Evolutionary conservation across 225 moss, liverwort and hornwort genomes (phyloP).

Genomic region (Ulota crispa): DNA sequence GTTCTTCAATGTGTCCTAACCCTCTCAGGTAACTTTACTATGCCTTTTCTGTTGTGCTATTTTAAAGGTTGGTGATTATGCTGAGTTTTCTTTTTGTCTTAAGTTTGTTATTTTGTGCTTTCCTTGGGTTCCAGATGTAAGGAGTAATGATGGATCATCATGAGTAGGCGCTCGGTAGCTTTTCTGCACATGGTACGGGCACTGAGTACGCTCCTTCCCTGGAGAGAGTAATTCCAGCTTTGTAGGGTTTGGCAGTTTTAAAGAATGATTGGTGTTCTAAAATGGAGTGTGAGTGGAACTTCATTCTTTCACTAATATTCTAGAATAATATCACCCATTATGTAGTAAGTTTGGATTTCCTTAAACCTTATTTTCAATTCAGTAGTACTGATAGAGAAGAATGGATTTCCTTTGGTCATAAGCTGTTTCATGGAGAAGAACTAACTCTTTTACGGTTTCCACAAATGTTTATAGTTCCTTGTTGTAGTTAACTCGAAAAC

Average conservation of each 20-base stretch:
- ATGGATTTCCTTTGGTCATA: neutral
- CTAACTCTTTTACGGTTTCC: neutral
- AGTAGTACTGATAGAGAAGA: neutral
- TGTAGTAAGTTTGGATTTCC: neutral
- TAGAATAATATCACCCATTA: neutral
- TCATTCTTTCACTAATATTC: neutral
- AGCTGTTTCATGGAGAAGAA: neutral
- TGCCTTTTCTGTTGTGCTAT: conserved; percentile 16
- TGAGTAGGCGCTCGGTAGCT: conserved; percentile 22
- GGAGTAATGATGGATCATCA: conserved; percentile 27
- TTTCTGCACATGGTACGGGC: conserved; percentile 11
- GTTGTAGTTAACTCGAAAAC: neutral
- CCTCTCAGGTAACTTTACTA: neutral
- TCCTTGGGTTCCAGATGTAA: conserved; percentile 24
- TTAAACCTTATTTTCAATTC: neutral
- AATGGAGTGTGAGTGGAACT: neutral
- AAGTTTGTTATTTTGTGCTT: conserved; percentile 20
- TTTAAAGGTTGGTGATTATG: conserved; percentile 18
- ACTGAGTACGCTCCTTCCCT: conserved; percentile 15
- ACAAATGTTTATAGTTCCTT: neutral
- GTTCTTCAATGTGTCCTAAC: neutral
- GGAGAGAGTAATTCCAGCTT: conserved; percentile 4
- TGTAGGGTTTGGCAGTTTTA: neutral
- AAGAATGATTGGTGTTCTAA: neutral
- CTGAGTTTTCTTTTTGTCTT: conserved; percentile 8